These are phyloP conservation scores for Citrus inodora DNA, from an alignment of 345 rosid genomes.

Conservation along the genomic window DNA sequence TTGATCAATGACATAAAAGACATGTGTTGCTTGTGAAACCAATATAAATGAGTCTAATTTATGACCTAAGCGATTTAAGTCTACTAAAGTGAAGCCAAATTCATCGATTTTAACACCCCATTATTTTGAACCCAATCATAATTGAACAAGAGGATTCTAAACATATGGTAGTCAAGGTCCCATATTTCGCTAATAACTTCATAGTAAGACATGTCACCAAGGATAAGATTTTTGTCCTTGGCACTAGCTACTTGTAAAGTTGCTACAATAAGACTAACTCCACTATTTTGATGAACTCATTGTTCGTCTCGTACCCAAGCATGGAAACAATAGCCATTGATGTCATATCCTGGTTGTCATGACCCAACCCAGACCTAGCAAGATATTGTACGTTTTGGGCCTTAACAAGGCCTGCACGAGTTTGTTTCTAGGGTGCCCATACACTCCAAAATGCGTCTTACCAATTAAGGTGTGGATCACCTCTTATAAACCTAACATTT, in stretches of 20 bases:
- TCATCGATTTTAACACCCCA: not conserved
- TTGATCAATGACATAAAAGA: too few relatives aligned
- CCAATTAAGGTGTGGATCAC: too few relatives aligned
- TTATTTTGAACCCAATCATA: not conserved
- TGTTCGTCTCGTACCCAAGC: not conserved
- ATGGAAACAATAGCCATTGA: not conserved
- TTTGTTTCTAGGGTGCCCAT: accelerated
- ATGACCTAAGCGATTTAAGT: too few relatives aligned
- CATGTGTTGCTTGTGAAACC: not conserved
- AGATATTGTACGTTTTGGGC: too few relatives aligned
- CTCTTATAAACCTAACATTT: too few relatives aligned
- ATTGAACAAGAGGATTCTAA: not conserved
- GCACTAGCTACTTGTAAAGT: not conserved
- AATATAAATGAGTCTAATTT: too few relatives aligned
- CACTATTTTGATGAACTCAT: not conserved
- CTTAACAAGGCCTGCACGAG: too few relatives aligned
- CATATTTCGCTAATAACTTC: not conserved
- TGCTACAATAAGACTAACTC: not conserved
- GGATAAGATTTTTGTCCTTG: not conserved
- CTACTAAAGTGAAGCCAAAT: not conserved
- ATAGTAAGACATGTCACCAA: not conserved
- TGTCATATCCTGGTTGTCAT: not conserved
- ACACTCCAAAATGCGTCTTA: too few relatives aligned
- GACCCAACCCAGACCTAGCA: too few relatives aligned
- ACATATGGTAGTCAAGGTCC: not conserved